phyloP scores from a whole-genome alignment of 495 filamentous ascomycete genomes.

The Penicillium antarcticum region DNA sequence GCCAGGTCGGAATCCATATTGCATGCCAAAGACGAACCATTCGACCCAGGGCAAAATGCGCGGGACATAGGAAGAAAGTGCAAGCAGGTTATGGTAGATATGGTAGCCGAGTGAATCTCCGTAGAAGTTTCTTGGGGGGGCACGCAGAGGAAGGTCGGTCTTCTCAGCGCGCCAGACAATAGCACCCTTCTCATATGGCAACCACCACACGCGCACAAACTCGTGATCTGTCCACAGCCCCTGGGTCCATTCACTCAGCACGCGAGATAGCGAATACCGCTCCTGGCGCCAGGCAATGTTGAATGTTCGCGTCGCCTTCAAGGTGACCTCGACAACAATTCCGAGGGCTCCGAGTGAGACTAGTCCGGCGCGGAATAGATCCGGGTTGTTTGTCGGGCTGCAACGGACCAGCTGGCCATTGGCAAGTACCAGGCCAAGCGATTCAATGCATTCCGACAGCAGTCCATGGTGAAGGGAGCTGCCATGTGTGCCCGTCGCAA shows the following conservation, averaged over 20 bases:
- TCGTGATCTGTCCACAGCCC: conserved; percentile 80
- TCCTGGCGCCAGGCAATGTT: conserved; percentile 83
- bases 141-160: conserved; percentile 52
- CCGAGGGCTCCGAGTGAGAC: conserved; percentile 87
- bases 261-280: conserved; percentile 60
- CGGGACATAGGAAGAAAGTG: conserved; percentile 72
- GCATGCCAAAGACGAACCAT: conserved; percentile 92
- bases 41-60: conserved; percentile 80
- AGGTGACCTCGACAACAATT: conserved; percentile 83
- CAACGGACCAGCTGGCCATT: conserved; percentile 76
- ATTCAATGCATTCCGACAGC: conserved; percentile 69
- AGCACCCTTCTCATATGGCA: conserved; percentile 81
- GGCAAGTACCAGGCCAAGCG: conserved; percentile 75
- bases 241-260: conserved; percentile 70
- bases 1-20: conserved; percentile 77
- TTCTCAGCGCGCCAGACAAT: conserved; percentile 85
- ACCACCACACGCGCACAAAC: conserved; percentile 95
- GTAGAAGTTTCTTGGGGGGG: conserved; percentile 65
- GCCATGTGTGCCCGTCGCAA: conserved; percentile 90
- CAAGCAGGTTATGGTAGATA: conserved; percentile 85
- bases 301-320: conserved; percentile 71
- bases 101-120: conserved; percentile 77
- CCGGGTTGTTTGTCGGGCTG: conserved; percentile 63
- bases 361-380: conserved; percentile 85
- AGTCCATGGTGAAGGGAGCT: conserved; percentile 81